Evolutionary conservation across 2,329 filamentous ascomycete species (phyloP), one percentile per base, ranked within the genome.

Genomic region (Bipolaris bicolor): DNA sequence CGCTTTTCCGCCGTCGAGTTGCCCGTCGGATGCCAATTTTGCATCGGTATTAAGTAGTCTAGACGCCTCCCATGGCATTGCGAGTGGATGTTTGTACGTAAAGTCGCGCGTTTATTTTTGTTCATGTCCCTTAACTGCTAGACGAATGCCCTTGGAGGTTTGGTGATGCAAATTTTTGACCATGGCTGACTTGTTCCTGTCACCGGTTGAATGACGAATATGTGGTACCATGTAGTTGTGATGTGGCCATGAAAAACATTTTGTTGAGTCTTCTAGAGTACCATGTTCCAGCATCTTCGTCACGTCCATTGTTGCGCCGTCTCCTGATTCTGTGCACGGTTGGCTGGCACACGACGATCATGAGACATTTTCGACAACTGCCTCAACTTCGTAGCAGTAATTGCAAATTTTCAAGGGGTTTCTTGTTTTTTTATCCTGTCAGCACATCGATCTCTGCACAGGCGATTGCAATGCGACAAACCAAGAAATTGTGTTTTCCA

Each of bases 51-150:
- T 53, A 31, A 39, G 37, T 57, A 40, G 50, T 57, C 61, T 60
- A 62, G 61, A 64, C 41, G 37, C 46, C 58, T 55, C 39, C 55
- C 50, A 29, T 62, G 44, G 50, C 61, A 55, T 57, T 49, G 11
- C 22, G 34, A 57, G 63, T 62, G 63, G 61, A 65, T 65, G 63
- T 49, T 65, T 64, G 63, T 65, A 65, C 63, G 63, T 65, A 65
- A 65, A 60, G 44, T 37, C 29, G 20, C 37, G 16, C 22, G 41
- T 39, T 40, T 18, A 15, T 24, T 36, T 31, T 52, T 56, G 52
- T 34, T 22, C 52, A 49, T 54, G 61, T 56, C 61, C 58, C 44
- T 64, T 62, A 65, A 65, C 34, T 65, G 63, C 55, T 64, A 57
- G 59, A 60, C 24, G 48, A 53, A 54, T 60, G 55, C 61, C 61